Evolutionary conservation across 495 filamentous ascomycete species (phyloP).

Genomic region (Penicillium canariense): DNA sequence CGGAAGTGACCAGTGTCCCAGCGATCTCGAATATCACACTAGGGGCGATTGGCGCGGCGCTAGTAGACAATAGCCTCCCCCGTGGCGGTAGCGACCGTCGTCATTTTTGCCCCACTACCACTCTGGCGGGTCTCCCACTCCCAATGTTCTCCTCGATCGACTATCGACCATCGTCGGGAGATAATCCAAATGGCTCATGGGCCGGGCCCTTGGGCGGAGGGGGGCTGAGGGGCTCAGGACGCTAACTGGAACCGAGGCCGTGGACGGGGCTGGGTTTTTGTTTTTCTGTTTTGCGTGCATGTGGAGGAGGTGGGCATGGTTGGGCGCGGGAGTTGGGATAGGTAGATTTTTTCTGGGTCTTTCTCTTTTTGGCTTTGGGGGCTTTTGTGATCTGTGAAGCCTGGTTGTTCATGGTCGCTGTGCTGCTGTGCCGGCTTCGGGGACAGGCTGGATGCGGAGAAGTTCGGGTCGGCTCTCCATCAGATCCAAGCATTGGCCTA

Average conservation of each 20-base stretch:
- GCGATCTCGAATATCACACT: conserved; percentile 17
- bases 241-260: neutral
- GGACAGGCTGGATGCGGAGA: conserved; percentile 20
- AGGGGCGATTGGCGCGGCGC: conserved; percentile 21
- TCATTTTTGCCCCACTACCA: conserved; percentile 7
- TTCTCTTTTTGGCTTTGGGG: neutral
- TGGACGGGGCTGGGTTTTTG: neutral
- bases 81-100: conserved; percentile 10
- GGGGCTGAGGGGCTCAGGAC: neutral
- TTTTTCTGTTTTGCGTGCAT: neutral
- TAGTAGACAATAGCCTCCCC: conserved; percentile 29
- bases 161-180: neutral
- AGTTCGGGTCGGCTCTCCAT: conserved; percentile 39
- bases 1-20: conserved; percentile 7
- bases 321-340: neutral
- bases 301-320: neutral
- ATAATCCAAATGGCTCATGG: neutral
- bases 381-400: neutral
- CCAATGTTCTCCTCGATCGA: neutral
- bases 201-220: neutral
- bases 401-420: conserved; percentile 22
- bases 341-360: neutral
- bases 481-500: conserved; percentile 65
- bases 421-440: conserved; percentile 23
- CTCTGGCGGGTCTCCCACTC: neutral